phyloP scores from a whole-genome alignment of 2,329 filamentous ascomycete genomes.

The Balansia obtecta region DNA sequence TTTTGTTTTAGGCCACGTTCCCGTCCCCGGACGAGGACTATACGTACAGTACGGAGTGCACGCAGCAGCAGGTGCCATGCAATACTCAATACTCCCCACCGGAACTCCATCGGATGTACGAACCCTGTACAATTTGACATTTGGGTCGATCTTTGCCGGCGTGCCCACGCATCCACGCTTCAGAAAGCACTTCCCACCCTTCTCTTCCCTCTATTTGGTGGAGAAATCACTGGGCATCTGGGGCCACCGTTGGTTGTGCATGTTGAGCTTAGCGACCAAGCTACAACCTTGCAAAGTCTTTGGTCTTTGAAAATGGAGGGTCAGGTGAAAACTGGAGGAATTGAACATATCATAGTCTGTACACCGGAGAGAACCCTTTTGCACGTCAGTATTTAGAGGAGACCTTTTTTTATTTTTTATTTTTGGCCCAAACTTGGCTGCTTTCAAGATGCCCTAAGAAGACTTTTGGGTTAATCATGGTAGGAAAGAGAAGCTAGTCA shows the following conservation, averaged over 20 bases:
- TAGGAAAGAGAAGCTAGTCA: not conserved
- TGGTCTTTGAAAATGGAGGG: no score
- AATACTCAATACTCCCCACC: not conserved
- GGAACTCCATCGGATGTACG: not conserved
- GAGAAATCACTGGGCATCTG: no score
- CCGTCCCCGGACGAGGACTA: not conserved
- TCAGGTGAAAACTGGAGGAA: not conserved
- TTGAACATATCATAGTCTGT: not conserved
- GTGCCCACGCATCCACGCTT: not conserved
- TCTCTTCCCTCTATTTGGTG: no score
- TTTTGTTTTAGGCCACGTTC: not conserved
- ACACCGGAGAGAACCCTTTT: no score
- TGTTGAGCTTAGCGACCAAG: no score
- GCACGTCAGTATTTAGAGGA: not conserved
- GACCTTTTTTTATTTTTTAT: not conserved
- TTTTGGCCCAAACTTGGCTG: not conserved
- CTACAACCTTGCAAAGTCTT: no score
- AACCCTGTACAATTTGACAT: not conserved
- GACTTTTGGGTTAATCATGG: no score
- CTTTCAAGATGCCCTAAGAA: no score
- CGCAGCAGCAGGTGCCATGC: constrained; percentile 3
- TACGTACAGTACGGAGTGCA: not conserved
- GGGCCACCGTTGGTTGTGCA: no score
- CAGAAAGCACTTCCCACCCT: no score
- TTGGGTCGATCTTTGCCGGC: not conserved